Conservation (phyloP, 768 basidiomycete species). For the Pholiota molesta region DNA sequence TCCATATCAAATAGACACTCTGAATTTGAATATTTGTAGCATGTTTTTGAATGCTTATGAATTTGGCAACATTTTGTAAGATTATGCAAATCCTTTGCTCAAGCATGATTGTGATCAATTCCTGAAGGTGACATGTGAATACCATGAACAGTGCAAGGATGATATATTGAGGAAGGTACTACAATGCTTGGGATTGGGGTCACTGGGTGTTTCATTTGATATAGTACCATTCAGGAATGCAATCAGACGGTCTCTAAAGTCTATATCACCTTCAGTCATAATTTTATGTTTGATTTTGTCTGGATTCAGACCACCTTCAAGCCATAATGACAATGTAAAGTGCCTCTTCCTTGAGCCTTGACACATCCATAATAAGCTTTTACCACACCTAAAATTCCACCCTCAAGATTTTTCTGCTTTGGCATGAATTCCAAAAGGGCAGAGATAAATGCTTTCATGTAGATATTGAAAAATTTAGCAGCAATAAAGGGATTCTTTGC, state of each 20-base stretch:
- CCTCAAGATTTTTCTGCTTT: constrained; percentile 10
- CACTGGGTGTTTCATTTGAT: background rate
- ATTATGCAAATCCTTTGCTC: constrained; percentile 11
- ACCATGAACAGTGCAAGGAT: background rate
- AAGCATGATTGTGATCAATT: background rate
- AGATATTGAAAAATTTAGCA: constrained; percentile 43
- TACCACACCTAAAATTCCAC: constrained; percentile 35
- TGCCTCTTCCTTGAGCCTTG: constrained; percentile 39
- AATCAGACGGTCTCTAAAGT: background rate
- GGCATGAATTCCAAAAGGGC: constrained; percentile 27
- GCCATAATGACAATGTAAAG: constrained; percentile 39
- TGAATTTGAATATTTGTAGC: constrained; percentile 40
- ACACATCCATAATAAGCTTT: constrained; percentile 43
- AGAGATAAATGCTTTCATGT: constrained; percentile 37
- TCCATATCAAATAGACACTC: constrained; percentile 35
- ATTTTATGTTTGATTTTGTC: constrained; percentile 22
- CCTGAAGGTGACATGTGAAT: background rate
- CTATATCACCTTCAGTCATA: constrained; percentile 5
- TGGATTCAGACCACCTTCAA: constrained; percentile 33
- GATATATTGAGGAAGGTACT: background rate
- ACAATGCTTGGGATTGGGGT: background rate
- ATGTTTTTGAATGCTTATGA: constrained; percentile 36
- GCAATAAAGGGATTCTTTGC: constrained; percentile 43
- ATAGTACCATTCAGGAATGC: background rate
- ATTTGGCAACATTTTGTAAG: constrained; percentile 30